Evolutionary conservation across 2,329 filamentous ascomycete species (phyloP).

Genomic region (Hypomyces perniciosus): DNA sequence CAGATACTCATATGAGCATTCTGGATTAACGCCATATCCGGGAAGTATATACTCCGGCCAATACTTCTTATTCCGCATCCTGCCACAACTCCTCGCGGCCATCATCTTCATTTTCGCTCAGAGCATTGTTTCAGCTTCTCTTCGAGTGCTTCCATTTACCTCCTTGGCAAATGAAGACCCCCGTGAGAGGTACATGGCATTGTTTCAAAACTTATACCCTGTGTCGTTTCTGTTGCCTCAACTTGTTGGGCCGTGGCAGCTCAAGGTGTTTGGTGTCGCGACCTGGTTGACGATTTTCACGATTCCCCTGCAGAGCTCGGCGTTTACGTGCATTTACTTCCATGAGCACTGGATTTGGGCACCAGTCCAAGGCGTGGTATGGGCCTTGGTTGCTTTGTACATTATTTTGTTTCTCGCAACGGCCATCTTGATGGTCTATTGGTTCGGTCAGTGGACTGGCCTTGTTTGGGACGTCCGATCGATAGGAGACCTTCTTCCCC

Average conservation of each 20-base stretch:
- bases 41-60: constrained; percentile 60
- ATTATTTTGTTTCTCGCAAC: constrained; percentile 56
- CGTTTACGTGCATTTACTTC: constrained; percentile 61
- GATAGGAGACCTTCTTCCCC: constrained; percentile 71
- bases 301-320: constrained; percentile 71
- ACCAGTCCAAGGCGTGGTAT: constrained; percentile 69
- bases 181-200: constrained; percentile 53
- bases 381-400: constrained; percentile 72
- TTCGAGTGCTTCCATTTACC: constrained; percentile 70
- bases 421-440: constrained; percentile 51
- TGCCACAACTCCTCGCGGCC: constrained; percentile 72
- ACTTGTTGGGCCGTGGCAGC: constrained; percentile 55
- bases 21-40: constrained; percentile 63
- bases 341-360: constrained; percentile 70
- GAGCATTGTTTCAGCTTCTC: constrained; percentile 65
- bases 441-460: constrained; percentile 62
- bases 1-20: constrained; percentile 55
- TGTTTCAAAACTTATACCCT: constrained; percentile 65
- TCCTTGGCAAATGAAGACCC: constrained; percentile 64
- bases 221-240: constrained; percentile 59
- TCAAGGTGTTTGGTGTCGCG: constrained; percentile 59
- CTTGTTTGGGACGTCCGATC: constrained; percentile 80
- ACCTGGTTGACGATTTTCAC: constrained; percentile 77
- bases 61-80: constrained; percentile 82
- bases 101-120: constrained; percentile 72